Conservation (phyloP, 1,139 yeast species). For the Hyphopichia wangnamkhiaoensis region DNA sequence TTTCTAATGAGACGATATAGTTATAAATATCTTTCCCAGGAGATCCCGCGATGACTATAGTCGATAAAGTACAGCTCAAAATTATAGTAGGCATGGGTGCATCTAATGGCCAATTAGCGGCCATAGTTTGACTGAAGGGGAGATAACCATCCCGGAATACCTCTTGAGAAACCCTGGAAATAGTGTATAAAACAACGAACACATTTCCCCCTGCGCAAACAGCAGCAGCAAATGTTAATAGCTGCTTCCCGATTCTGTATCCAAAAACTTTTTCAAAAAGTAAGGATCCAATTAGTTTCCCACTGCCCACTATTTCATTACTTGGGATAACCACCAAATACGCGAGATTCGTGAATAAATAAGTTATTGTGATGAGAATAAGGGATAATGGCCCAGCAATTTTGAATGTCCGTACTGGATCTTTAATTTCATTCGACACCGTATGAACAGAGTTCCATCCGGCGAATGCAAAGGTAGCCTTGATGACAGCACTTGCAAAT, state of each 20-base stretch:
- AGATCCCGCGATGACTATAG: conserved; percentile 55
- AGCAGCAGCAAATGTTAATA: conserved; percentile 58
- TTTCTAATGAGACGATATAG: conserved; percentile 70
- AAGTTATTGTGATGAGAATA: conserved; percentile 49
- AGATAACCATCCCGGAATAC: conserved; percentile 63
- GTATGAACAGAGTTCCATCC: conserved; percentile 71
- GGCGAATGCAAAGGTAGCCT: conserved; percentile 59
- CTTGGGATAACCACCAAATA: conserved; percentile 56
- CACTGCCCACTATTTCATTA: conserved; percentile 53
- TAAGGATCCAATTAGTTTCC: conserved; percentile 60
- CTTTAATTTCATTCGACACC: conserved; percentile 59
- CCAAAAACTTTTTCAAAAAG: conserved; percentile 61
- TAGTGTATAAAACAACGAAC: conserved; percentile 59
- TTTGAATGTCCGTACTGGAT: conserved; percentile 56
- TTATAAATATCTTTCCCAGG: conserved; percentile 82
- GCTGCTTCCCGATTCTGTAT: conserved; percentile 47
- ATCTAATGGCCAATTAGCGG: conserved; percentile 57
- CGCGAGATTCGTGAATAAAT: conserved; percentile 54
- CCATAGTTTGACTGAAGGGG: conserved; percentile 53
- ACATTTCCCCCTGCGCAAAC: conserved; percentile 64
- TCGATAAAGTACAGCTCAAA: conserved; percentile 37
- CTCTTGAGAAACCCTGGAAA: conserved; percentile 65
- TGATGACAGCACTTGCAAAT: conserved; percentile 56
- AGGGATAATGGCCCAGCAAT: conserved; percentile 64
- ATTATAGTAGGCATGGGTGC: conserved; percentile 54